phyloP scores from a whole-genome alignment of 2,329 filamentous ascomycete species.

The Calonectria hongkongensis region DNA sequence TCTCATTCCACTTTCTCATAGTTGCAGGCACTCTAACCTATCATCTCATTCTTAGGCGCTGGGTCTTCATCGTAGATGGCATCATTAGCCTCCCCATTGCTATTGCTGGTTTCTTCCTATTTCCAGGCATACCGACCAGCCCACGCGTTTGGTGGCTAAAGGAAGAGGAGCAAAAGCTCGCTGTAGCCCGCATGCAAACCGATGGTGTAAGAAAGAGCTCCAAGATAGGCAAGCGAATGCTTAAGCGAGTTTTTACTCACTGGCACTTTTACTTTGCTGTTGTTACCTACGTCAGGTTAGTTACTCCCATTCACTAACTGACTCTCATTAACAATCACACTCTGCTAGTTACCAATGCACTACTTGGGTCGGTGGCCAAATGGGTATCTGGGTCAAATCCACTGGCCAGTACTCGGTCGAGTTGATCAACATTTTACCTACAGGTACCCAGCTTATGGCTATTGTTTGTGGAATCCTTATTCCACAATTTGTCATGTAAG shows the following conservation, averaged over 20 bases:
- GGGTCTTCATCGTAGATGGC: slow-evolving; percentile 61
- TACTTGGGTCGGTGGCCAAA: slow-evolving; percentile 51
- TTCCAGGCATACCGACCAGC: slow-evolving; percentile 53
- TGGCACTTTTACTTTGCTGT: slow-evolving; percentile 56
- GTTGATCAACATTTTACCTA: slow-evolving; percentile 53
- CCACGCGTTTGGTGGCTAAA: slow-evolving; percentile 54
- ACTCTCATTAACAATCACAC: background rate
- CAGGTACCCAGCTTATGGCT: slow-evolving; percentile 52
- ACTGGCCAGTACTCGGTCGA: slow-evolving; percentile 47
- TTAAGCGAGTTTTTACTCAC: slow-evolving; percentile 51
- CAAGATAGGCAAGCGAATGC: slow-evolving; percentile 53
- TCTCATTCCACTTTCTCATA: background rate
- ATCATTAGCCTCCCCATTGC: slow-evolving; percentile 58
- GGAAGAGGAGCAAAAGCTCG: slow-evolving; percentile 51
- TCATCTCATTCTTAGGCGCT: slow-evolving; percentile 45
- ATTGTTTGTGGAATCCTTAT: slow-evolving; percentile 53
- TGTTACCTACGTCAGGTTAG: slow-evolving; percentile 48
- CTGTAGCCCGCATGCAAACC: slow-evolving; percentile 50
- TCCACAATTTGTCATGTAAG: slow-evolving; percentile 47
- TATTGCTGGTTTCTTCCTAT: slow-evolving; percentile 54
- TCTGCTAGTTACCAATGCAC: slow-evolving; percentile 45
- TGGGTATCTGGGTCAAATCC: slow-evolving; percentile 54
- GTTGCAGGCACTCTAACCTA: background rate
- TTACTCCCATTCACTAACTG: background rate
- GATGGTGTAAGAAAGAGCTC: slow-evolving; percentile 49